These are phyloP conservation scores for Endocarpon pusillum DNA, from an alignment of 495 filamentous ascomycete genomes.

Conservation along the genomic window DNA sequence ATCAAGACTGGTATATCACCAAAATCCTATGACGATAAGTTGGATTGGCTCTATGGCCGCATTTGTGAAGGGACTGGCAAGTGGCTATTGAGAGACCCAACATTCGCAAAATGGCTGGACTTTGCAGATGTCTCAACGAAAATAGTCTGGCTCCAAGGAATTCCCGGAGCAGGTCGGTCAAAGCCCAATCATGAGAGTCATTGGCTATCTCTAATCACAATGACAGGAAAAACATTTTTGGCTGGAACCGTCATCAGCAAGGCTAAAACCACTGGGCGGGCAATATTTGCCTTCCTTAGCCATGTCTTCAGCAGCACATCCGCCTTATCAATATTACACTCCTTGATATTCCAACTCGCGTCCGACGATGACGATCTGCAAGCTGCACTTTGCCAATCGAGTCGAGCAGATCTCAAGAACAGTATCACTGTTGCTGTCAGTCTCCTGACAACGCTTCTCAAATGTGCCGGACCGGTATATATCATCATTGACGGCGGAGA, in stretches of 20 bases:
- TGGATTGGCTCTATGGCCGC: slow-evolving; percentile 4
- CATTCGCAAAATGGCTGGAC: slow-evolving; percentile 10
- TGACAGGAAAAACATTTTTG: slow-evolving; percentile 6
- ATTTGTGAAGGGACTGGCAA: slow-evolving; percentile 7
- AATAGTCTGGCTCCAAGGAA: slow-evolving; percentile 16
- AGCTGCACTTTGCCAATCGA: slow-evolving; percentile 8
- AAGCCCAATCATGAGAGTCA: too few species aligned
- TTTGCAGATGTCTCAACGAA: slow-evolving; percentile 1
- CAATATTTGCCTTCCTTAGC: slow-evolving; percentile 11
- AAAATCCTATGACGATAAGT: slow-evolving; percentile 7
- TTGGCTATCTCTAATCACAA: too few species aligned
- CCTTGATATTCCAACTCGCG: slow-evolving; percentile 13
- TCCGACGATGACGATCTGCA: slow-evolving; percentile 10
- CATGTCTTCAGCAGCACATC: slow-evolving; percentile 8
- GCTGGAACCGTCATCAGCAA: slow-evolving; percentile 7
- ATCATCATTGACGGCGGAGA: slow-evolving; percentile 15
- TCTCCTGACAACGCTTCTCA: slow-evolving; percentile 7
- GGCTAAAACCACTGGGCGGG: slow-evolving; percentile 1
- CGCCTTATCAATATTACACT: slow-evolving; percentile 12
- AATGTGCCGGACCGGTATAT: slow-evolving; percentile 8
- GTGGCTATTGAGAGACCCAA: slow-evolving; percentile 10
- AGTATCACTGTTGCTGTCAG: slow-evolving; percentile 2
- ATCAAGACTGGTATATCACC: slow-evolving; percentile 6
- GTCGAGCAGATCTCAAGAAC: slow-evolving; percentile 3
- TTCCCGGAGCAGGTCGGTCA: slow-evolving; percentile 17